A percentile compares a stretch with the other conserved stretches of the same genome.
phyloP scores from a whole-genome alignment of 495 filamentous ascomycete species.

The Penicillium cataractarum region DNA sequence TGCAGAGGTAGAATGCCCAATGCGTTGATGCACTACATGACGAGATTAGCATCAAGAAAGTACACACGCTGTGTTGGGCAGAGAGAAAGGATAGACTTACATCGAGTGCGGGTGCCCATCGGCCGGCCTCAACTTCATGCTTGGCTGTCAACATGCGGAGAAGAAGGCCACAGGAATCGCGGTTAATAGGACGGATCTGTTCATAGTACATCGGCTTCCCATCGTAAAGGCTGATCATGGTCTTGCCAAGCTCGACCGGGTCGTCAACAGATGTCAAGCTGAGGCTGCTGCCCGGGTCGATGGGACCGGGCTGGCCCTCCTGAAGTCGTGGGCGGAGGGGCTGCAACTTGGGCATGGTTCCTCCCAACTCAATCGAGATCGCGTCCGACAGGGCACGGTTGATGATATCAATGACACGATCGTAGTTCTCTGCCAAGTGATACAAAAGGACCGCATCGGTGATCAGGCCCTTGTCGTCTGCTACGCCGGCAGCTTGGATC shows the following conservation, averaged over 20 bases:
- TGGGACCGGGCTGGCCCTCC: slow-evolving; percentile 29
- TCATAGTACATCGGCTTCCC: slow-evolving; percentile 71
- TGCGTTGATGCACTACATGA: slow-evolving; percentile 65
- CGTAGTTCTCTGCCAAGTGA: slow-evolving; percentile 92
- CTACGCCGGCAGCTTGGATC: slow-evolving; percentile 83
- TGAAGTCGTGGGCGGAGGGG: slow-evolving; percentile 68
- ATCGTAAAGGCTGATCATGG: slow-evolving; percentile 82
- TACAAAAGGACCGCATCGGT: slow-evolving; percentile 94
- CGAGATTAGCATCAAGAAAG: slow-evolving; percentile 13
- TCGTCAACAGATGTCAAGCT: slow-evolving; percentile 88
- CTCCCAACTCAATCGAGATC: slow-evolving; percentile 77
- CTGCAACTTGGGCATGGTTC: slow-evolving; percentile 72
- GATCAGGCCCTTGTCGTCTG: slow-evolving; percentile 89
- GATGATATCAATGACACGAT: slow-evolving; percentile 83
- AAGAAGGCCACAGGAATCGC: slow-evolving; percentile 70
- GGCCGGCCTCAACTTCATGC: slow-evolving; percentile 63
- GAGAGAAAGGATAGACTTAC: slow-evolving; percentile 59
- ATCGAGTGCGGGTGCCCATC: slow-evolving; percentile 80
- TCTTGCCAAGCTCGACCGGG: slow-evolving; percentile 73
- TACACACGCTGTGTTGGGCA: slow-evolving; percentile 4
- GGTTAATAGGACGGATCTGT: slow-evolving; percentile 66
- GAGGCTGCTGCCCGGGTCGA: slow-evolving; percentile 60
- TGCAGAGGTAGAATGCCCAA: slow-evolving; percentile 78
- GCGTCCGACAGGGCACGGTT: slow-evolving; percentile 90
- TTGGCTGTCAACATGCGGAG: slow-evolving; percentile 80